Evolutionary conservation across 768 basidiomycete species (phyloP), one percentile per base, ranked within the genome.

Genomic region (Pulveroboletus frians): DNA sequence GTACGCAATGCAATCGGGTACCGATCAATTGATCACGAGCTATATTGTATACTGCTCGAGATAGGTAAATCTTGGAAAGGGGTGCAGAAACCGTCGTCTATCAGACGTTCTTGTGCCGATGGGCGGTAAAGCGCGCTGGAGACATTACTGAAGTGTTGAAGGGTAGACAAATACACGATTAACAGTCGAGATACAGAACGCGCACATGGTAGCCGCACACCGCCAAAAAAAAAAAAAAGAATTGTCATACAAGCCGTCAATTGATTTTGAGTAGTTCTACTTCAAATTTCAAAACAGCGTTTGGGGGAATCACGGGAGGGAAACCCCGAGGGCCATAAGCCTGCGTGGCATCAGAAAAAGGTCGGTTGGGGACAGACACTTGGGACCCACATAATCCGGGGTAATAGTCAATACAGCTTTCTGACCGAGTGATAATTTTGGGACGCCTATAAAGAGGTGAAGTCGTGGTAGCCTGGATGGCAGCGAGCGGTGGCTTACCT

Each of bases 241-340:
- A 43, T 39, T 21, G 52, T 54, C 57, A 43, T 68, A 63, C 47
- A 51, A 18, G 35, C 55, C 43, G 46, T 69, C 62, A 72, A 59
- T 72, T 82, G 72, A 92, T 90, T 66, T 77, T 73, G 50, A 92
- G 53, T 41, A 94, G 75, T 70, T 93, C 88, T 45, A 94, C 88
- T 69, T 91, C 88, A 61, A 93, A 93, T 52, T 69, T 76, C 66
- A 94, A 76, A 11, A 77, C 81, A 5, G 87, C 64, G 63, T 92
- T 83, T 57, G 84, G 63, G 11, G 89, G 89, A 66, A 92, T 92
- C 53, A 86, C 73, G 17, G 86, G 86, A 9, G 83, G 81, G 69
- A 85, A 90, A 8, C 91, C 90, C 17, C 83, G 77, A 21, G 68
- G 18, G 13, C 88, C 89, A 55, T 91, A 90, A 40, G 74, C 87